phyloP scores from a whole-genome alignment of 192 early-diverging fungal genomes.

The Coemansia sp. region DNA sequence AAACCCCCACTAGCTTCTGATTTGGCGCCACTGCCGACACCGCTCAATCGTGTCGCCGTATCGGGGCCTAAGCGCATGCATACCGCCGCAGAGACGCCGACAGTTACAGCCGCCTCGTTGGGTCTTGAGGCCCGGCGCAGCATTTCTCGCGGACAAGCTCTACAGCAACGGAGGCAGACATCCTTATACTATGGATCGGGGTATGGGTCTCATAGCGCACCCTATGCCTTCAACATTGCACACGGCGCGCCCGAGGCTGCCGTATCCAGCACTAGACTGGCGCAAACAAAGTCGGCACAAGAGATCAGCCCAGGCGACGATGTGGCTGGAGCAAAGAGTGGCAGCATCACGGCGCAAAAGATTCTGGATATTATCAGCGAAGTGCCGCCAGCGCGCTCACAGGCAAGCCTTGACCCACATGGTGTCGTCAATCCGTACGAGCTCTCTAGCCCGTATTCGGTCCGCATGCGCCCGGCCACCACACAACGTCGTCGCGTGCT shows the following conservation, averaged over 20 bases:
- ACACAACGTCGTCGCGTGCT: conserved; percentile 36
- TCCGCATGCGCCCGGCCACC: conserved; percentile 27
- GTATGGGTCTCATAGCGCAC: conserved; percentile 33
- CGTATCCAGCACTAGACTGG: not conserved
- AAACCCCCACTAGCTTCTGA: not conserved
- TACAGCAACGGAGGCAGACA: conserved; percentile 6
- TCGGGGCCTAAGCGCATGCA: not conserved
- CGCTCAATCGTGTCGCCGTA: not conserved
- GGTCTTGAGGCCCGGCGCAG: conserved; percentile 34
- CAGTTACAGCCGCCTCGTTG: conserved; percentile 28
- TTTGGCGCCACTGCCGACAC: not conserved
- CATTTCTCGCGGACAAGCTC: conserved; percentile 7
- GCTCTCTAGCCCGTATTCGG: conserved; percentile 31
- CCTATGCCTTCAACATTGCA: conserved; percentile 20
- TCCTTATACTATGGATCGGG: conserved; percentile 42
- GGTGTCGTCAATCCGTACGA: conserved; percentile 38
- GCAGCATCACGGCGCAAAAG: conserved; percentile 44
- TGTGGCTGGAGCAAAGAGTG: not conserved
- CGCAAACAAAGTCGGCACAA: not conserved
- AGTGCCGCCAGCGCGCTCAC: conserved; percentile 31
- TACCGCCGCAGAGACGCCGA: conserved; percentile 9
- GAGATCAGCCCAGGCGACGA: not conserved
- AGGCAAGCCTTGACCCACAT: conserved; percentile 7
- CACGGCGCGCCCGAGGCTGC: conserved; percentile 8
- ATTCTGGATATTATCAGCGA: conserved; percentile 48